Conservation (phyloP, 495 filamentous ascomycete species). For the Aspergillus mulundensis region DNA sequence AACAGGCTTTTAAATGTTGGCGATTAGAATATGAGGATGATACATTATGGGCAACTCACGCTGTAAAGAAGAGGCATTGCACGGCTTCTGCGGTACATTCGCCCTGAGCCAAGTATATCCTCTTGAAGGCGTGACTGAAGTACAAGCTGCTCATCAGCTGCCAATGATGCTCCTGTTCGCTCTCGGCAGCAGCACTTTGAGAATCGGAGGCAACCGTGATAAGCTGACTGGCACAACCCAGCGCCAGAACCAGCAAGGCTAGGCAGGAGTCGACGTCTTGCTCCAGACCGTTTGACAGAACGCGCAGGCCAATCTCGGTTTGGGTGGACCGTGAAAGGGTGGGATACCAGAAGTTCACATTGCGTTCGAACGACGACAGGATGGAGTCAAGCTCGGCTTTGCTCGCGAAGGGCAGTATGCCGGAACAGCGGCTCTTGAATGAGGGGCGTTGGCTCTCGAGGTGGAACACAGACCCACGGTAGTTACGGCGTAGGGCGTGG, state of each 20-base stretch:
- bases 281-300: slow-evolving; percentile 1
- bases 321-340: slow-evolving; percentile 2
- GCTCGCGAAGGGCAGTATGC: neutral
- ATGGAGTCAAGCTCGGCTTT: slow-evolving; percentile 1
- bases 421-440: neutral
- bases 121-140: slow-evolving; percentile 5
- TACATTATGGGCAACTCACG: neutral
- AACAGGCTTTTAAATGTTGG: slow-evolving; percentile 1
- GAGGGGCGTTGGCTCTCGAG: slow-evolving; percentile 2
- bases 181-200: neutral
- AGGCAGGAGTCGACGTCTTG: slow-evolving; percentile 4
- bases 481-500: slow-evolving; percentile 3
- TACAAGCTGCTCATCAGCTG: slow-evolving; percentile 6
- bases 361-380: slow-evolving; percentile 5
- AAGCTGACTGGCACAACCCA: slow-evolving; percentile 4
- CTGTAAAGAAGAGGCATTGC: slow-evolving; percentile 9
- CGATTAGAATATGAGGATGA: too few species aligned
- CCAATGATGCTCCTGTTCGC: neutral
- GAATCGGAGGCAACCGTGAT: neutral
- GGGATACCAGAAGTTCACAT: slow-evolving; percentile 13
- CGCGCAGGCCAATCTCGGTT: slow-evolving; percentile 1
- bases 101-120: slow-evolving; percentile 7
- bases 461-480: slow-evolving; percentile 8
- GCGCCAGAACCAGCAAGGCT: slow-evolving; percentile 2
- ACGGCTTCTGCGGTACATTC: slow-evolving; percentile 5